These are phyloP conservation scores for Xanthoparmelia taractica DNA, from an alignment of 495 filamentous ascomycete species.

Conservation along the genomic window DNA sequence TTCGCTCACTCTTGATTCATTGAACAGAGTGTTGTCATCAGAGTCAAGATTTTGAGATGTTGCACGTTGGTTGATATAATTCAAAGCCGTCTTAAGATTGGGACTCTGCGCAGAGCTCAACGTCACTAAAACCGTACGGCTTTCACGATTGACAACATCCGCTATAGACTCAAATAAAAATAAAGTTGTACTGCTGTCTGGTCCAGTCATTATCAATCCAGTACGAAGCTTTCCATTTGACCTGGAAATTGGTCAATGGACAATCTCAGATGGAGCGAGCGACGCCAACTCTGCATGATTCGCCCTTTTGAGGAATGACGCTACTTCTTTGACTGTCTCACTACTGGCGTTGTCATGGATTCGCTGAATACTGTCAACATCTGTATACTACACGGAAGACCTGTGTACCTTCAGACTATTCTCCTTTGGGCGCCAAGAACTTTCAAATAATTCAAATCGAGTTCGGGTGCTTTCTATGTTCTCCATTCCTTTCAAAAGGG, in stretches of 20 bases:
- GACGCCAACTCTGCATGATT: conserved; percentile 23
- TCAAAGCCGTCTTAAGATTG: conserved; percentile 76
- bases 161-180: conserved; percentile 63
- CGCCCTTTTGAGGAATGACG: conserved; percentile 53
- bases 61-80: conserved; percentile 70
- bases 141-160: conserved; percentile 41
- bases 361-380: conserved; percentile 32
- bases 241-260: conserved; percentile 29
- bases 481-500: conserved; percentile 58
- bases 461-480: conserved; percentile 40
- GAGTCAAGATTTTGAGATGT: conserved; percentile 49
- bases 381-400: background rate
- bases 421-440: conserved; percentile 62
- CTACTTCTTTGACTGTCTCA: conserved; percentile 54
- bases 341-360: conserved; percentile 58
- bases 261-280: background rate
- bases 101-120: conserved; percentile 69
- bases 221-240: conserved; percentile 57
- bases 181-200: conserved; percentile 73
- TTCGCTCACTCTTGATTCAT: conserved; percentile 4
- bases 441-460: conserved; percentile 56
- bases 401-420: conserved; percentile 55
- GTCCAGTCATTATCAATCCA: conserved; percentile 74
- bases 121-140: conserved; percentile 52
- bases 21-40: conserved; percentile 23